phyloP scores from a whole-genome alignment of 257 asterid genomes.

The Scutellaria barbata region DNA sequence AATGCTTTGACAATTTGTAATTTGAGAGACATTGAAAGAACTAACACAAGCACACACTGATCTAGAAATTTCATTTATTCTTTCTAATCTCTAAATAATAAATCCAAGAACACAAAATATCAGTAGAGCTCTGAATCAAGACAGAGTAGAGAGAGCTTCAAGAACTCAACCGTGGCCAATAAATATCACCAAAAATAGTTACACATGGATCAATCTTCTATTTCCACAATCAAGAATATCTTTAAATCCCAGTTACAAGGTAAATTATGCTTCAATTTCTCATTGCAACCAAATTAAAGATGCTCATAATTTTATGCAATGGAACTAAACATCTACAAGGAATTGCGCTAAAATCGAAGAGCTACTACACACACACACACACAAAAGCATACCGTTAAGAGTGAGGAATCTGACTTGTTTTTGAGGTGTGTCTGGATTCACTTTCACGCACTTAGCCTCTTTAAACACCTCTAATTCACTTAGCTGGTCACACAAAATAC shows the following conservation, averaged over 20 bases:
- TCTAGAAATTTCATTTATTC: background rate
- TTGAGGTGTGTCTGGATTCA: conserved; percentile 95
- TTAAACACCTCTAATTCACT: conserved; percentile 76
- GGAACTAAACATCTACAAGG: background rate
- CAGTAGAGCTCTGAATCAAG: background rate
- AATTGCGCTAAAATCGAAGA: background rate
- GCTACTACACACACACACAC: too few relatives aligned
- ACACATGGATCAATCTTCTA: background rate
- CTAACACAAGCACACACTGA: background rate
- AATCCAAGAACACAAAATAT: conserved; percentile 10
- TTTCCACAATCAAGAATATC: too few relatives aligned
- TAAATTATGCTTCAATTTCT: background rate
- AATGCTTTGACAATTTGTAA: background rate
- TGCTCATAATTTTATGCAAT: background rate
- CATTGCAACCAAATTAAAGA: background rate
- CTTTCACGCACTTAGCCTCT: conserved; percentile 81
- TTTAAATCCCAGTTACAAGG: background rate
- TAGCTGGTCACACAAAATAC: conserved; percentile 43
- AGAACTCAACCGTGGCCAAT: background rate
- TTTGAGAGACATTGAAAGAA: background rate
- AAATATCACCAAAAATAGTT: background rate
- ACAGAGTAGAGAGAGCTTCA: background rate
- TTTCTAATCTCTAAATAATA: background rate
- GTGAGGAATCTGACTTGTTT: conserved; percentile 93
- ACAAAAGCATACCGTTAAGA: conserved; percentile 65